Conservation (phyloP, 208 protist species). For the Trypanosomatidae sp. region DNA sequence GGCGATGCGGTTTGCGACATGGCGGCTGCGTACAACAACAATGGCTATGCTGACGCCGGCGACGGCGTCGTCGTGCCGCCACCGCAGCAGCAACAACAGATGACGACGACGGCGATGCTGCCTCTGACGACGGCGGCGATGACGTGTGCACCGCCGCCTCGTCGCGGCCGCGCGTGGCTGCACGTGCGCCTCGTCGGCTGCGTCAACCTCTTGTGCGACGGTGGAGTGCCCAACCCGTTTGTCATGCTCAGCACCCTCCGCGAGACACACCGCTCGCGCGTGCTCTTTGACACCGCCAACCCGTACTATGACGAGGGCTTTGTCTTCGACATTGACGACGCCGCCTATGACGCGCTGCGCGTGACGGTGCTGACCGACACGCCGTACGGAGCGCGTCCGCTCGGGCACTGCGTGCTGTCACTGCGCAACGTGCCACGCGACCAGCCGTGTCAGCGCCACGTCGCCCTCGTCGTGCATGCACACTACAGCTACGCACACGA, state of each 20-base stretch:
- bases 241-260: conserved; percentile 58
- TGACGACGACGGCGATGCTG: not conserved
- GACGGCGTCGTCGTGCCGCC: too few relatives aligned
- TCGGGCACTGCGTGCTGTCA: conserved; percentile 68
- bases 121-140: not conserved
- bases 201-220: conserved; percentile 23
- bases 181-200: conserved; percentile 55
- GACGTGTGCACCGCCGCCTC: not conserved
- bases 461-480: conserved; percentile 37
- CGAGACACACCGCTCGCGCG: conserved; percentile 34
- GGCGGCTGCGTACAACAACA: too few relatives aligned
- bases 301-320: conserved; percentile 64
- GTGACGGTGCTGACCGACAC: conserved; percentile 75
- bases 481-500: conserved; percentile 19
- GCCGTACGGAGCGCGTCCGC: conserved; percentile 47
- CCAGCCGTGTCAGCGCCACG: conserved; percentile 37
- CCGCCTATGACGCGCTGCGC: conserved; percentile 29
- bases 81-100: too few relatives aligned
- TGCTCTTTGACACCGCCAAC: conserved; percentile 33
- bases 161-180: conserved; percentile 10
- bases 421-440: conserved; percentile 57
- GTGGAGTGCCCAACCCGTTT: conserved; percentile 40
- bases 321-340: conserved; percentile 35
- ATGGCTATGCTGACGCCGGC: too few relatives aligned
- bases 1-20: too few relatives aligned